Percentiles rank a stretch among this genome's conserved stretches.
phyloP scores from a whole-genome alignment of 257 asterid genomes.

The Plantago ovata region DNA sequence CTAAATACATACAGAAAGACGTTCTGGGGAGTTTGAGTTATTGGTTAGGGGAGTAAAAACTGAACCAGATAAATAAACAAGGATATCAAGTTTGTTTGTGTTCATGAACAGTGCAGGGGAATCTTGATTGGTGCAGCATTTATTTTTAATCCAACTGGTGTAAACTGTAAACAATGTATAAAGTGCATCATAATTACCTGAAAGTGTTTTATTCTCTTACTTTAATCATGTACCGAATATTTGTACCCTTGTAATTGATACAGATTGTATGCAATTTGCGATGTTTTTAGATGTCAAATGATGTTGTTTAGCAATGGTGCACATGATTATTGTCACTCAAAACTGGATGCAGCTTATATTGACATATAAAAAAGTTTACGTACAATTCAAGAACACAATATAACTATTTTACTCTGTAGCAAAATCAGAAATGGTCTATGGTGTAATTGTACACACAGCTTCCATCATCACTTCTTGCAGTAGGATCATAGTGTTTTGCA shows the following conservation, averaged over 20 bases:
- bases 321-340: background rate
- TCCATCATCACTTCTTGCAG: conserved; percentile 50
- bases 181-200: background rate
- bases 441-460: conserved; percentile 33
- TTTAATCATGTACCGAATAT: conserved; percentile 13
- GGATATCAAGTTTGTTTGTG: background rate
- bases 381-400: background rate
- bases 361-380: background rate
- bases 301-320: background rate
- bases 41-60: background rate
- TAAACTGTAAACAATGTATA: background rate
- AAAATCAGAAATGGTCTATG: background rate
- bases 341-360: no score
- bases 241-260: background rate
- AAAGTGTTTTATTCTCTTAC: conserved; percentile 5
- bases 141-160: background rate
- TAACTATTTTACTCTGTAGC: no score
- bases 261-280: conserved; percentile 1
- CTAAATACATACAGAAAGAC: no score
- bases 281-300: background rate
- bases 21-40: no score
- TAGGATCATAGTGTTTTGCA: conserved; percentile 40
- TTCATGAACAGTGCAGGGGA: background rate
- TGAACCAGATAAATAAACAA: background rate
- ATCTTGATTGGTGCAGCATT: conserved; percentile 2